Conservation (phyloP, 2,329 filamentous ascomycete species). For the Nannizzia gypsea region DNA sequence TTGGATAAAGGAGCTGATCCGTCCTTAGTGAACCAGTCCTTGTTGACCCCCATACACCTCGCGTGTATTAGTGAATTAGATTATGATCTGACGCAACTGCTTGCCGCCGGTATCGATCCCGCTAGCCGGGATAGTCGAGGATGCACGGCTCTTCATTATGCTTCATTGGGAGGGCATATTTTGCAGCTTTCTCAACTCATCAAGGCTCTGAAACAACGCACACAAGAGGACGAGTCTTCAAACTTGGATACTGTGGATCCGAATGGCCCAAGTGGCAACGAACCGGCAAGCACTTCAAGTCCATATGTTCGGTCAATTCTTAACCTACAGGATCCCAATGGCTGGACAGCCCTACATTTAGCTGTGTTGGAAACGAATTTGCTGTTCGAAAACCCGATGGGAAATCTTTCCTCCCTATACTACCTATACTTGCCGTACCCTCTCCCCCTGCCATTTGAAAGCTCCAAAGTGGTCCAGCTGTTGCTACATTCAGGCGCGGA, state of each 20-base stretch:
- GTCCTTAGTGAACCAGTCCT: neutral
- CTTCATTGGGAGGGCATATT: neutral
- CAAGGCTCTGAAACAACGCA: neutral
- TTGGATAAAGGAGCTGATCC: constrained; percentile 1
- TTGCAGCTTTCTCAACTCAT: neutral
- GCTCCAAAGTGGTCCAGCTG: neutral
- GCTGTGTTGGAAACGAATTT: neutral
- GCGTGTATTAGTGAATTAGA: neutral
- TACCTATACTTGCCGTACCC: too few species aligned
- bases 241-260: too few species aligned
- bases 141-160: constrained; percentile 6
- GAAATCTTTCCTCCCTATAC: too few species aligned
- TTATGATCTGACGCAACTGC: neutral
- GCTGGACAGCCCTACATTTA: neutral
- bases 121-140: constrained; percentile 1
- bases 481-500: neutral
- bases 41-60: constrained; percentile 2
- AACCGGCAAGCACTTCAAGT: too few species aligned
- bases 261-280: too few species aligned
- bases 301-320: neutral
- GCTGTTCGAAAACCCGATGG: neutral
- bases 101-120: neutral
- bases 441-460: neutral
- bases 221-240: too few species aligned
- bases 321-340: neutral